A percentile compares a stretch with the other conserved stretches of the same genome.
phyloP scores from a whole-genome alignment of 2,329 filamentous ascomycete species.

The Fonsecaea nubica region DNA sequence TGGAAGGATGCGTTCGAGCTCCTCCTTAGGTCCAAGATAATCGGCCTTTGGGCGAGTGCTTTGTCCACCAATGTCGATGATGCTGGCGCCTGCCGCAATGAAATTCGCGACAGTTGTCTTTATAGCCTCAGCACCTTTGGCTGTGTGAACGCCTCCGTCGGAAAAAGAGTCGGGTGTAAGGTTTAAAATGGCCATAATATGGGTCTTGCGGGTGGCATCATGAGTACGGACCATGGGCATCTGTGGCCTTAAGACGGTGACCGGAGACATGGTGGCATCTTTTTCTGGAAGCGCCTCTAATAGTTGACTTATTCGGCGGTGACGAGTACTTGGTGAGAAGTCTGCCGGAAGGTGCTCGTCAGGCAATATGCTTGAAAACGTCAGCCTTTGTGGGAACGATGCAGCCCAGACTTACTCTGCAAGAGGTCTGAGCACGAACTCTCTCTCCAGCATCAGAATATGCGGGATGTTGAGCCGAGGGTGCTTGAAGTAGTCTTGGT shows the following conservation, averaged over 20 bases:
- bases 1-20: slow-evolving; percentile 78
- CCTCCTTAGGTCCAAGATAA: slow-evolving; percentile 74
- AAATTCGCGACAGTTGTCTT: slow-evolving; percentile 65
- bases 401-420: slow-evolving; percentile 62
- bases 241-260: slow-evolving; percentile 48
- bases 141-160: slow-evolving; percentile 74
- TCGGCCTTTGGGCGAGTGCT: slow-evolving; percentile 81
- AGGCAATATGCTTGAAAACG: slow-evolving; percentile 33
- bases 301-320: slow-evolving; percentile 25
- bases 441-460: slow-evolving; percentile 81
- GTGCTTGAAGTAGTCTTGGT: slow-evolving; percentile 67
- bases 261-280: slow-evolving; percentile 40
- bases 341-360: slow-evolving; percentile 23
- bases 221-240: slow-evolving; percentile 65
- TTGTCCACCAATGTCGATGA: slow-evolving; percentile 92
- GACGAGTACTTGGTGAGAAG: slow-evolving; percentile 20
- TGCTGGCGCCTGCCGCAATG: slow-evolving; percentile 73
- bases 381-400: slow-evolving; percentile 7
- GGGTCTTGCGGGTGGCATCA: slow-evolving; percentile 66
- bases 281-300: slow-evolving; percentile 54
- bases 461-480: slow-evolving; percentile 85
- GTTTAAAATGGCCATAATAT: slow-evolving; percentile 93
- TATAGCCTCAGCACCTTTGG: slow-evolving; percentile 58
- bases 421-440: slow-evolving; percentile 89
- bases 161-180: slow-evolving; percentile 97